A percentile compares a stretch with the other conserved stretches of the same genome.
phyloP scores from a whole-genome alignment of 2,329 filamentous ascomycete genomes.

The Ceratocystis albifundus region DNA sequence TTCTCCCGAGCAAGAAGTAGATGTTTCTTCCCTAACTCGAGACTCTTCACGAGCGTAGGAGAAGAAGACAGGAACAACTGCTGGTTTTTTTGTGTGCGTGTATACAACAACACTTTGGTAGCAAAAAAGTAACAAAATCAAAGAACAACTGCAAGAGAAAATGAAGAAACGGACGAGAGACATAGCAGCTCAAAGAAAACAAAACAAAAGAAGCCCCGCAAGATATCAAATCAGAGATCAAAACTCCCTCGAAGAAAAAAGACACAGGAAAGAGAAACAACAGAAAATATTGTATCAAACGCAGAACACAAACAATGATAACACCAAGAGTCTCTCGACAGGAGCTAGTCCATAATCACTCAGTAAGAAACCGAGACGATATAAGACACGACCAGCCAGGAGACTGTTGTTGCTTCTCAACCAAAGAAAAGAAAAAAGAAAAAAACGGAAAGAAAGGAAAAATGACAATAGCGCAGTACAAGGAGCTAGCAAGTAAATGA shows the following conservation, averaged over 20 bases:
- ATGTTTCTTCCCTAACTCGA: too few relatives aligned
- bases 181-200: slow-evolving; percentile 4
- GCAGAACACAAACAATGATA: not conserved
- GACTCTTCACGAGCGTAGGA: not conserved
- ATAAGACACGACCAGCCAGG: not conserved
- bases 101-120: slow-evolving; percentile 9
- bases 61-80: not conserved
- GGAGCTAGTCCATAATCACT: too few relatives aligned
- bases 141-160: not conserved
- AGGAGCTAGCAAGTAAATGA: too few relatives aligned
- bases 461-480: not conserved
- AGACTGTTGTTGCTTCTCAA: too few relatives aligned
- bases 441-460: not conserved
- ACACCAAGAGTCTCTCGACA: slow-evolving; percentile 18
- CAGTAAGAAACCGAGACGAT: not conserved
- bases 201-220: slow-evolving; percentile 17
- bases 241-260: slow-evolving; percentile 25
- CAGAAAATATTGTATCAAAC: slow-evolving; percentile 21
- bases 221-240: slow-evolving; percentile 24
- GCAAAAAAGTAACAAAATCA: slow-evolving; percentile 8
- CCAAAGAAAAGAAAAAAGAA: slow-evolving; percentile 8
- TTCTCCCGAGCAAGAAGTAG: not conserved
- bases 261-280: slow-evolving; percentile 24
- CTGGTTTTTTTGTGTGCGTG: slow-evolving; percentile 11
- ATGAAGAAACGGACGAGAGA: not conserved